These are phyloP conservation scores for Moesziomyces globuligerus DNA, from an alignment of 1,284 basidiomycete genomes.

Conservation along the genomic window DNA sequence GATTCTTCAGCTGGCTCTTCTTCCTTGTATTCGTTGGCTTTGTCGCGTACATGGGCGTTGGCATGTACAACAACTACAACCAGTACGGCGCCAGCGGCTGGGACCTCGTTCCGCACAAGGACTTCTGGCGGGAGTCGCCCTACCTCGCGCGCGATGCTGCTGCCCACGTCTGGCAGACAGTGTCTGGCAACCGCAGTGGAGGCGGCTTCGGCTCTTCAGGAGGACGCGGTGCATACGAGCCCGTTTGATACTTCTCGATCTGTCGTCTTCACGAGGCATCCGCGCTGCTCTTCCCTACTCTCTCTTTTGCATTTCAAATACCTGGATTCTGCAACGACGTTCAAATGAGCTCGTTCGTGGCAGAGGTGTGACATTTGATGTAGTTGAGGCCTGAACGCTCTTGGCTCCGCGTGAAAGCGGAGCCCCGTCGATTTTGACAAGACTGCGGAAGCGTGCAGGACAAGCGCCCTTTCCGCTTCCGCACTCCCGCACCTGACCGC, in stretches of 20 bases:
- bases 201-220: constrained; percentile 36
- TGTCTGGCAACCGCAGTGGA: constrained; percentile 29
- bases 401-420: no score
- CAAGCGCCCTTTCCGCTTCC: no score
- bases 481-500: no score
- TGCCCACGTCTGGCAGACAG: constrained; percentile 38
- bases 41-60: constrained; percentile 45
- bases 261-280: background rate
- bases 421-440: no score
- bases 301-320: no score
- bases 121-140: constrained; percentile 60
- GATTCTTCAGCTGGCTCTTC: constrained; percentile 51
- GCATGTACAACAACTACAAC: constrained; percentile 60
- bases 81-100: constrained; percentile 61
- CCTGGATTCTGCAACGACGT: no score
- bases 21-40: constrained; percentile 35
- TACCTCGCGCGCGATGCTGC: constrained; percentile 49
- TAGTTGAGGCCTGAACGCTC: no score
- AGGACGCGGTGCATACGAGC: constrained; percentile 47
- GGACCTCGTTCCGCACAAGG: constrained; percentile 60
- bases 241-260: constrained; percentile 10
- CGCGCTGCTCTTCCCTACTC: no score
- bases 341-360: no score
- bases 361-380: no score
- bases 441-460: no score